Evolutionary conservation across 495 filamentous ascomycete genomes (phyloP).

Genomic region (Aspergillus ellipticus): DNA sequence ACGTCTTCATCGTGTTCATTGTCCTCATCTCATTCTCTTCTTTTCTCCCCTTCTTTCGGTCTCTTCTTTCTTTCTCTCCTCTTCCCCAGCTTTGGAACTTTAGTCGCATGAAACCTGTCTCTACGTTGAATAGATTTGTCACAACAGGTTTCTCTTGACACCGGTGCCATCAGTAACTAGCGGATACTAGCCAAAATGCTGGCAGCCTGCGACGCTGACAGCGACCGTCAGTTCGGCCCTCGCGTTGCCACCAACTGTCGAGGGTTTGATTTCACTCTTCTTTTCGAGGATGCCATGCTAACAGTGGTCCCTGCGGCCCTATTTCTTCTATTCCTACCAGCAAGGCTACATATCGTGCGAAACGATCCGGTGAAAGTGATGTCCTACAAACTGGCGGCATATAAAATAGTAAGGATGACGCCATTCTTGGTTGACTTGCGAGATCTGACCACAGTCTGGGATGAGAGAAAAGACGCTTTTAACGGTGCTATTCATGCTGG

Average conservation of each 20-base stretch:
- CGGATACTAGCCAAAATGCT: no score
- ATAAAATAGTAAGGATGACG: constrained; percentile 21
- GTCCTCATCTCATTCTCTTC: no score
- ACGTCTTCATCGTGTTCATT: no score
- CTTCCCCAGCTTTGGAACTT: no score
- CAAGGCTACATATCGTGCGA: constrained; percentile 19
- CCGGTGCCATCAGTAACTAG: no score
- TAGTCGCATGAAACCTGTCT: no score
- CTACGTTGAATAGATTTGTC: no score
- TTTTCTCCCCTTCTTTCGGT: no score
- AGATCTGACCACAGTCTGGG: not conserved
- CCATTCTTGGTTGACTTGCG: not conserved
- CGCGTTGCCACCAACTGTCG: constrained; percentile 24
- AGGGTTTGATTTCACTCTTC: constrained; percentile 33
- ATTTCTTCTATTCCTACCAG: constrained; percentile 23
- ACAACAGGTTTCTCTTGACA: no score
- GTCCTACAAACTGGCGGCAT: constrained; percentile 26
- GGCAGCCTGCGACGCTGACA: no score
- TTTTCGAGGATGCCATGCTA: constrained; percentile 34
- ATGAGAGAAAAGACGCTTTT: not conserved
- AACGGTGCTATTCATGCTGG: constrained; percentile 19
- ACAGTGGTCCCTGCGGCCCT: constrained; percentile 20
- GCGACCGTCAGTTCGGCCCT: constrained; percentile 32
- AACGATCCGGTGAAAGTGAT: constrained; percentile 24
- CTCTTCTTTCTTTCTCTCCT: no score